Conservation (phyloP, 1,284 basidiomycete genomes). For the Moesziomyces antarcticus region DNA sequence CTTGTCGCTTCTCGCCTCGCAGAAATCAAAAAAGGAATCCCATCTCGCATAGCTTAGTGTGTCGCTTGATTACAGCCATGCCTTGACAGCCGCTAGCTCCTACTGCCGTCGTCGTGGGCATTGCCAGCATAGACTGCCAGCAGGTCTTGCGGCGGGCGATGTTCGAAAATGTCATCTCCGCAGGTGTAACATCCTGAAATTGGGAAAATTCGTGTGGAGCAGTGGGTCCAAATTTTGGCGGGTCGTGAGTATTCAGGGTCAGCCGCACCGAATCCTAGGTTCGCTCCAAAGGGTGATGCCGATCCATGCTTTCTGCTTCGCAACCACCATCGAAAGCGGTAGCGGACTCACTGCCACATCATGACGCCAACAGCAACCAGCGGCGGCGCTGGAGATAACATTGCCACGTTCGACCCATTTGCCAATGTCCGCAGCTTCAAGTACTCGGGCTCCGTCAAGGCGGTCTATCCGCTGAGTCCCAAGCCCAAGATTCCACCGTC, state of each 20-base stretch:
- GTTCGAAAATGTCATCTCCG: not conserved
- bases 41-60: not conserved
- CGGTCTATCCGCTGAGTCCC: constrained; percentile 62
- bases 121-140: not conserved
- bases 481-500: constrained; percentile 60
- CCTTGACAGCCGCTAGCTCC: no score
- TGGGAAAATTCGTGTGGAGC: not conserved
- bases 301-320: not conserved
- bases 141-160: not conserved
- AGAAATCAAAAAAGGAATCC: not conserved
- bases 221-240: not conserved
- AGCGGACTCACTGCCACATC: not conserved
- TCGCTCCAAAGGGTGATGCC: no score
- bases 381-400: constrained; percentile 5
- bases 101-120: not conserved
- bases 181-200: not conserved
- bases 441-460: constrained; percentile 59
- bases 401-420: constrained; percentile 59
- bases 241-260: not conserved
- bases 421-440: constrained; percentile 49
- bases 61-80: no score
- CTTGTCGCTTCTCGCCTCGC: not conserved
- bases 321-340: constrained; percentile 7
- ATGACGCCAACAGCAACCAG: constrained; percentile 33
- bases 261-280: not conserved